These are phyloP conservation scores for Wickerhamiella cacticola DNA, from an alignment of 805 yeast species.

Conservation along the genomic window DNA sequence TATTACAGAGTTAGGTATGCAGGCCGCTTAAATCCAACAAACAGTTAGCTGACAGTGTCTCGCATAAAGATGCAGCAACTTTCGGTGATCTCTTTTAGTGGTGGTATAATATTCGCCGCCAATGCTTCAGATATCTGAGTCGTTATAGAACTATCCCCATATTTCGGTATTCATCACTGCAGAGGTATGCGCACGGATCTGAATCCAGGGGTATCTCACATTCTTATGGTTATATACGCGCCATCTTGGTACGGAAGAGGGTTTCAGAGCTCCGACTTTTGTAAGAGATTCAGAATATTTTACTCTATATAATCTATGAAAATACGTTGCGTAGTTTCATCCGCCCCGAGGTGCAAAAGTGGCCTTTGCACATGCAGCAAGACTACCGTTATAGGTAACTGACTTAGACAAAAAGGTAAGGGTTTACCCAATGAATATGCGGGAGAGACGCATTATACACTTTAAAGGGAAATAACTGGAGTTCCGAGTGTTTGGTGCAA, in stretches of 20 bases:
- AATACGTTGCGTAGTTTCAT: not conserved
- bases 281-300: too few species aligned
- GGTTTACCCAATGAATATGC: not conserved
- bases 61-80: not conserved
- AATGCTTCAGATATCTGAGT: too few species aligned
- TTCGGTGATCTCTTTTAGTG: not conserved
- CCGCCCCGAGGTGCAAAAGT: not conserved
- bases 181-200: not conserved
- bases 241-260: too few species aligned
- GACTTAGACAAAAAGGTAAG: slow-evolving; percentile 2
- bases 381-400: slow-evolving; percentile 6
- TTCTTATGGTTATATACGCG: too few species aligned
- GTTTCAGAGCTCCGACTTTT: too few species aligned
- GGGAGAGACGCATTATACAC: too few species aligned
- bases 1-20: too few species aligned
- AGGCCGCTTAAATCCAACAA: not conserved
- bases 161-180: not conserved
- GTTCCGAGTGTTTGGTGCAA: too few species aligned
- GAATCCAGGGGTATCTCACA: not conserved
- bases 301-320: too few species aligned
- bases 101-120: not conserved
- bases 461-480: too few species aligned
- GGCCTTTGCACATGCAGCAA: not conserved
- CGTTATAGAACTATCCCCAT: too few species aligned
- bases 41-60: not conserved